Evolutionary conservation across 306 rosid genomes (phyloP), one percentile per base, ranked within the genome.

Genomic region (Clitoria ternatea): DNA sequence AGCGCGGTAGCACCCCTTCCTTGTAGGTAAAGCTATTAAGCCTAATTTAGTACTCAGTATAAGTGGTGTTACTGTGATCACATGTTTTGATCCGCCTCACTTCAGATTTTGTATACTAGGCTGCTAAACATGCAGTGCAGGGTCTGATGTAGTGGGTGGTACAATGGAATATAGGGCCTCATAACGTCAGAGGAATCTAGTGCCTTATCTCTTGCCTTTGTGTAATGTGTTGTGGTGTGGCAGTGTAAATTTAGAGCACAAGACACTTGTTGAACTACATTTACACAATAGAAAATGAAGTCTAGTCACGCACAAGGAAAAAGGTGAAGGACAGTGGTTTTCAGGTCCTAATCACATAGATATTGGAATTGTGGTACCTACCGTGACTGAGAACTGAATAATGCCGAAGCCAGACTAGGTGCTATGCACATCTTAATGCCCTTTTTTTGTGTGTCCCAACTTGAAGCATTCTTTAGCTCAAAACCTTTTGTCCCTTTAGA

Each of bases 291-390:
- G 69, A 61, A 26, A 43, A 52, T 61, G 27, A 61, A 48, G 66
- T 42, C 30, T 7, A 19, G 39, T 18, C 7, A 40, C 27, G 27
- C 20, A 49, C 36, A 69, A 69, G 66, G 53, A 12, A 32, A 72
- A 52, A 30, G 69, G 5, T 64, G 61, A 43, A 24, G 61, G 42
- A 66, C 52, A 54, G 17, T 44, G 35, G 52, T 24, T n/a, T n/a
- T 18, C 5, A 45, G 61, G 66, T 56, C 81, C 19, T 32, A 30
- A 20, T 77, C 72, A 69, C 36, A 26, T 2, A 29, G 56, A 60
- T 67, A 62, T 61, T 52, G 80, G 80, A 43, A 23, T 62, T 61
- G 77, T 69, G 80, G 77, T 69, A 74, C n/a, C n/a, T n/a, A n/a
- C 84, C 63, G 0, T 11, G 26, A 50, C 59, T 49, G 14, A 23